Conservation (phyloP, 179 eudicot genomes). For the Nepenthes alata region DNA sequence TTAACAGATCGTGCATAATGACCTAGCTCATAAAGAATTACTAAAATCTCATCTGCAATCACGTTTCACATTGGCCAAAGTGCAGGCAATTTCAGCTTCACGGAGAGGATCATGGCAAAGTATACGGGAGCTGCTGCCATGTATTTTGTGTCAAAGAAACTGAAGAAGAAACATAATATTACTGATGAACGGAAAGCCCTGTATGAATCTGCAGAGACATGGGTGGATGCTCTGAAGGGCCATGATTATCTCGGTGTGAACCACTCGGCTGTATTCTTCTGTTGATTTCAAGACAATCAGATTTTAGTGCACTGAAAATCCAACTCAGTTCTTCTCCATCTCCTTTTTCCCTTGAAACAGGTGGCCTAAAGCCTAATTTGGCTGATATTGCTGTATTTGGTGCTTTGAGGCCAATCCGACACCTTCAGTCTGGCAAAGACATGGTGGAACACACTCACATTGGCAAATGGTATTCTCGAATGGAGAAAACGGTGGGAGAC, state of each 20-base stretch:
- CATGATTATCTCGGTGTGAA: slow-evolving; percentile 69
- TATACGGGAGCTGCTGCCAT: slow-evolving; percentile 91
- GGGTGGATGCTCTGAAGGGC: slow-evolving; percentile 85
- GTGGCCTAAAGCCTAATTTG: slow-evolving; percentile 69
- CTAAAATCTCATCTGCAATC: not conserved
- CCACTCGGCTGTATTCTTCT: not conserved
- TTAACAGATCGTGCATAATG: too few species aligned
- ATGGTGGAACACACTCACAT: slow-evolving; percentile 83
- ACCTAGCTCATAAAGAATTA: too few species aligned
- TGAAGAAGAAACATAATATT: slow-evolving; percentile 81
- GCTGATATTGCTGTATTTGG: slow-evolving; percentile 84
- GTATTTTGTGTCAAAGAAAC: slow-evolving; percentile 85
- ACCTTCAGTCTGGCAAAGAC: slow-evolving; percentile 79
- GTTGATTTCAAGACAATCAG: not conserved
- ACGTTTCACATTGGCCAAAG: not conserved
- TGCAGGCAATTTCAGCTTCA: slow-evolving; percentile 80
- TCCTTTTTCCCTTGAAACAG: slow-evolving; percentile 21
- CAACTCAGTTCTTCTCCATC: not conserved
- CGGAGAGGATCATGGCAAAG: slow-evolving; percentile 64
- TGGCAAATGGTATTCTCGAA: slow-evolving; percentile 78
- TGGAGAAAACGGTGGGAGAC: slow-evolving; percentile 60
- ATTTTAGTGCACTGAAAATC: not conserved
- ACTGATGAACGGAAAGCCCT: slow-evolving; percentile 75
- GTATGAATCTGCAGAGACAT: slow-evolving; percentile 86
- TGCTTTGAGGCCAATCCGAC: slow-evolving; percentile 78